A percentile compares a stretch with the other conserved stretches of the same genome.
Conservation (phyloP, 352 stramenopile genomes). For the Phytopythium aichiense region DNA sequence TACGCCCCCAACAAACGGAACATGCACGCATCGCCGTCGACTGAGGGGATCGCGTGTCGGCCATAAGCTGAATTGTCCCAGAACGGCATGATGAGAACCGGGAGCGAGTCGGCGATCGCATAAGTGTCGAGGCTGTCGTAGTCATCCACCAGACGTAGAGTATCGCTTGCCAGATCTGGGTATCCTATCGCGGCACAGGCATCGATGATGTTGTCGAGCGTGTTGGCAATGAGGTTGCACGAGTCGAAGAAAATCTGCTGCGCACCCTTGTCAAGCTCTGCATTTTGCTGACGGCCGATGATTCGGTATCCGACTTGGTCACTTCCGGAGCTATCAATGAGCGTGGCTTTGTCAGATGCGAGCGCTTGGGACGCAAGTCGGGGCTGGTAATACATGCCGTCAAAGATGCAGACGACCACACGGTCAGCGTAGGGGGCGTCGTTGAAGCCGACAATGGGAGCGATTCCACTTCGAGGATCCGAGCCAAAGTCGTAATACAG, state of each 20-base stretch:
- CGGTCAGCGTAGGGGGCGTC: constrained; percentile 36
- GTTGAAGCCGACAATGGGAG: constrained; percentile 20
- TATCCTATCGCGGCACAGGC: constrained; percentile 12
- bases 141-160: constrained; percentile 8
- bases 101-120: constrained; percentile 11
- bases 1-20: constrained; percentile 5
- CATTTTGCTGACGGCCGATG: constrained; percentile 5
- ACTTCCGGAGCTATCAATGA: constrained; percentile 7
- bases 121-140: constrained; percentile 12
- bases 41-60: constrained; percentile 7
- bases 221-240: constrained; percentile 7
- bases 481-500: constrained; percentile 5
- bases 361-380: constrained; percentile 21
- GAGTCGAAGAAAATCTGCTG: not conserved
- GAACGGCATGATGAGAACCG: constrained; percentile 17
- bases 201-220: constrained; percentile 8
- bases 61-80: constrained; percentile 11
- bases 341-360: not conserved
- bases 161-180: constrained; percentile 9
- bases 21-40: constrained; percentile 10
- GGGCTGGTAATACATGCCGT: constrained; percentile 14
- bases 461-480: constrained; percentile 2
- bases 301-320: constrained; percentile 26
- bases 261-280: not conserved
- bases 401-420: constrained; percentile 19